Evolutionary conservation across 2,329 filamentous ascomycete genomes (phyloP).

Genomic region (Immersiporthe knoxdaviesiana): DNA sequence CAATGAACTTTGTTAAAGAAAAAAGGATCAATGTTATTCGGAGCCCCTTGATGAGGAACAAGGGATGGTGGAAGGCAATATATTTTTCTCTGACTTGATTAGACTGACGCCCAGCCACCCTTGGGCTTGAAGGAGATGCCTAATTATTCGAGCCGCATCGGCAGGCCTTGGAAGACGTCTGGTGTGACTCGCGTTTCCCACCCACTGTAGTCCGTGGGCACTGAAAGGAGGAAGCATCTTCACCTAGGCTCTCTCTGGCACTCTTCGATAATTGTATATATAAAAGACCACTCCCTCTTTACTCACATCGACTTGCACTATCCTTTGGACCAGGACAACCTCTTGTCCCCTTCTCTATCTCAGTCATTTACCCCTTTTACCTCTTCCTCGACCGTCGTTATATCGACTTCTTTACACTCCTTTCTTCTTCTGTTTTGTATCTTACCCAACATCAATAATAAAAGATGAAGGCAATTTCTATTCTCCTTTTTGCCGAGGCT

Average conservation of each 20-base stretch:
- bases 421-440: not conserved
- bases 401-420: not conserved
- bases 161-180: not conserved
- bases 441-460: not conserved
- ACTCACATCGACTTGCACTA: not conserved
- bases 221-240: not conserved
- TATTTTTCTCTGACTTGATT: not conserved
- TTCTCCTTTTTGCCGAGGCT: slow-evolving; percentile 44
- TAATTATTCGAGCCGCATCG: not conserved
- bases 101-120: not conserved
- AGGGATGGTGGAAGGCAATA: not conserved
- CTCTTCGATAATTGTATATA: not conserved
- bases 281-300: not conserved
- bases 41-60: not conserved
- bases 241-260: not conserved
- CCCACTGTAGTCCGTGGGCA: not conserved
- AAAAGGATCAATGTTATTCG: not conserved
- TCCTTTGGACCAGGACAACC: not conserved
- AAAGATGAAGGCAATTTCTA: slow-evolving; percentile 50
- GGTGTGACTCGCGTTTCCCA: not conserved
- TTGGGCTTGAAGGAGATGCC: not conserved
- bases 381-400: not conserved
- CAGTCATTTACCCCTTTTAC: not conserved
- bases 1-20: not conserved
- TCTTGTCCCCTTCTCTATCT: not conserved